Conservation (phyloP, 106 monocot species). For the Posidonia australis region DNA sequence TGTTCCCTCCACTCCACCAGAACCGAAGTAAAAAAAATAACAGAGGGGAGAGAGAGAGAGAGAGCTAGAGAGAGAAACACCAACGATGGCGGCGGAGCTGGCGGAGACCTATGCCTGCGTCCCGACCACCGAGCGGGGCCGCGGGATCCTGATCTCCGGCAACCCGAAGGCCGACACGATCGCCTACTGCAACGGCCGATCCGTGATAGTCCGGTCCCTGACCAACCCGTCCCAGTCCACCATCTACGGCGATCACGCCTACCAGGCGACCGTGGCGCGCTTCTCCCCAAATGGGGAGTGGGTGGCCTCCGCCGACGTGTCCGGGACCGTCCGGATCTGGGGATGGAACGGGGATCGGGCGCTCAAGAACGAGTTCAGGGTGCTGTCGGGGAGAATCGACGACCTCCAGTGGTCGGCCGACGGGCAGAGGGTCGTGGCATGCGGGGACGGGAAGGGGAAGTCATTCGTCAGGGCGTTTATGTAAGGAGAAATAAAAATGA, state of each 20-base stretch:
- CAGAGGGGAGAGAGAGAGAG: constrained; percentile 1
- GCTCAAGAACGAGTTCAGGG: constrained; percentile 94
- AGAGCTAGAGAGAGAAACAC: neutral
- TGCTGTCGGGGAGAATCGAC: constrained; percentile 77
- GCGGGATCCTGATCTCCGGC: constrained; percentile 91
- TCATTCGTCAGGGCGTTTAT: constrained; percentile 93
- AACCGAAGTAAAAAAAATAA: too few relatives aligned
- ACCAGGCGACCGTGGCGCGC: constrained; percentile 70
- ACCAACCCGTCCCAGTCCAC: constrained; percentile 35
- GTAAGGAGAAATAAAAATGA: constrained; percentile 42
- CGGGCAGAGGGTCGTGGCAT: constrained; percentile 70
- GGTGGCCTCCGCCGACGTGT: constrained; percentile 91
- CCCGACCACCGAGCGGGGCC: constrained; percentile 85
- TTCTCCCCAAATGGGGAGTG: constrained; percentile 99
- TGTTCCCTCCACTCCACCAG: too few relatives aligned
- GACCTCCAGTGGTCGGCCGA: constrained; percentile 98
- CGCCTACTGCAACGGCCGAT: constrained; percentile 83
- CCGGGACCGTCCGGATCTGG: constrained; percentile 88
- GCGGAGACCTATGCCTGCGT: constrained; percentile 82
- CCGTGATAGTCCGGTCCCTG: constrained; percentile 68
- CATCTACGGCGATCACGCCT: constrained; percentile 81
- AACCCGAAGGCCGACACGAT: constrained; percentile 61
- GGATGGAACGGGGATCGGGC: constrained; percentile 84
- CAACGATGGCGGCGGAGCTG: constrained; percentile 44
- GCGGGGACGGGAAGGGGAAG: constrained; percentile 91